phyloP scores from a whole-genome alignment of 202 grass and related monocot species.

The Musa balbisiana region DNA sequence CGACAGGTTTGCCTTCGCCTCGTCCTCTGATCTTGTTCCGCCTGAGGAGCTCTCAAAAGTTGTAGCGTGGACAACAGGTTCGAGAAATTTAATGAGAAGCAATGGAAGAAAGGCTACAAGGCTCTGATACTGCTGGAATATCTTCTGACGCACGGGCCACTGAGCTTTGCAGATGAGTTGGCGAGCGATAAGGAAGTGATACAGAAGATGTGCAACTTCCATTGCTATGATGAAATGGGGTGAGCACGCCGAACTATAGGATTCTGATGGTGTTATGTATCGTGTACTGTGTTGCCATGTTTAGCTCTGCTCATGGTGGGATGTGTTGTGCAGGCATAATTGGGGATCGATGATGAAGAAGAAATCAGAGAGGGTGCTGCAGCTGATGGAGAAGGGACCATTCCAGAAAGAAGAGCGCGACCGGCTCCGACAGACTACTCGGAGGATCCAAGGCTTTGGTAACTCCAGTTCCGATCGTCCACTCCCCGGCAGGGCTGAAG shows the following conservation, averaged over 20 bases:
- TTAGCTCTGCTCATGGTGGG: too few species aligned
- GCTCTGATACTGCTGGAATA: constrained; percentile 69
- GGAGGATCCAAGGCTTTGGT: constrained; percentile 64
- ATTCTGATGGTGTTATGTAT: too few species aligned
- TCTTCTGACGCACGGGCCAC: constrained; percentile 67
- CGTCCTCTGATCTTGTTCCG: neutral
- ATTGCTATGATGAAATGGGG: constrained; percentile 81
- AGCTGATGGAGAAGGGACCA: constrained; percentile 58
- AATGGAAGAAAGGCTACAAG: constrained; percentile 78
- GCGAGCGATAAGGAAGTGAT: constrained; percentile 40
- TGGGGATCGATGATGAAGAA: constrained; percentile 60
- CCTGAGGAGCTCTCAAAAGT: neutral
- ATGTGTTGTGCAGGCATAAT: constrained; percentile 45
- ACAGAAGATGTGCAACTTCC: constrained; percentile 43
- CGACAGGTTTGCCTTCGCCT: constrained; percentile 27
- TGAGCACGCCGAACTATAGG: neutral
- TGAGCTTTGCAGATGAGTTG: constrained; percentile 58
- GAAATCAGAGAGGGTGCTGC: constrained; percentile 75
- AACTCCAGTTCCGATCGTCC: constrained; percentile 38
- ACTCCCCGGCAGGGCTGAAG: neutral
- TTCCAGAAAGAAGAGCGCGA: constrained; percentile 71
- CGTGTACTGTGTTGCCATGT: too few species aligned
- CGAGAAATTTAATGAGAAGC: constrained; percentile 52
- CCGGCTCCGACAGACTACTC: constrained; percentile 43
- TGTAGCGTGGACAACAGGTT: constrained; percentile 25